Base-by-base conservation (phyloP, 2,329 filamentous ascomycete genomes). In the Macrophomina tecta region DNA sequence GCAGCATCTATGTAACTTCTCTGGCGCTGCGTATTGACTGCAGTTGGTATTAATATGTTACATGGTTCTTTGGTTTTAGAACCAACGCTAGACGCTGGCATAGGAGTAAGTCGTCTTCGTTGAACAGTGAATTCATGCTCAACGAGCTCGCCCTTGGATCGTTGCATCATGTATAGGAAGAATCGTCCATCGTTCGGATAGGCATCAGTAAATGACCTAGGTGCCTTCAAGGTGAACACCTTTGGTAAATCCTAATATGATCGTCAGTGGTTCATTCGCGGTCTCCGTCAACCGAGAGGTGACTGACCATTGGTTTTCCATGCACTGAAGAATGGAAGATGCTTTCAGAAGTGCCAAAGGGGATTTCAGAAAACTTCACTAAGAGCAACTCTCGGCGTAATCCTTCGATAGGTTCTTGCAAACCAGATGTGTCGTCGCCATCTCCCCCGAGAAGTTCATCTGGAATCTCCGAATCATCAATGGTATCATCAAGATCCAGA, bases 351-450 rank as follows among this genome's bases (percentile, higher is more conserved):
- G 45, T 62, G 18, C 63, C 58, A 18, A 68, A 65, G 9, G 76
- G 71, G 32, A 80, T 73, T 49, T 79, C 77, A 18, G 73, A 71
- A 30, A 80, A 70, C 28, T 75, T 73, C 38, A 71, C 77, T 70
- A 80, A 73, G 3, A 80, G 70, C 28, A 80, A 66, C 64, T 80
- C 78, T 64, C 79, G 79, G 40, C 76, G 75, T 23, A 80, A 70
- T 6, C 78, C 78, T 67, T 76, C 74, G 28, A 78, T 73, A 1
- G 76, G 75, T 45, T 75, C 74, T 40, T 75, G 70, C 1, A 70
- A 65, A n/a, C 66, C 66, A 45, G 60, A 65, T 18, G 75, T 74
- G 12, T 72, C 72, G 14, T 69, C 69, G 36, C 78, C 75, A 58
- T 73, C 73, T 4, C 62, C 62, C 6, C 73, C 72, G 45, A 78